These are phyloP conservation scores for Stephanocyclus meneghinianus DNA, from an alignment of 352 stramenopile species.

Conservation along the genomic window DNA sequence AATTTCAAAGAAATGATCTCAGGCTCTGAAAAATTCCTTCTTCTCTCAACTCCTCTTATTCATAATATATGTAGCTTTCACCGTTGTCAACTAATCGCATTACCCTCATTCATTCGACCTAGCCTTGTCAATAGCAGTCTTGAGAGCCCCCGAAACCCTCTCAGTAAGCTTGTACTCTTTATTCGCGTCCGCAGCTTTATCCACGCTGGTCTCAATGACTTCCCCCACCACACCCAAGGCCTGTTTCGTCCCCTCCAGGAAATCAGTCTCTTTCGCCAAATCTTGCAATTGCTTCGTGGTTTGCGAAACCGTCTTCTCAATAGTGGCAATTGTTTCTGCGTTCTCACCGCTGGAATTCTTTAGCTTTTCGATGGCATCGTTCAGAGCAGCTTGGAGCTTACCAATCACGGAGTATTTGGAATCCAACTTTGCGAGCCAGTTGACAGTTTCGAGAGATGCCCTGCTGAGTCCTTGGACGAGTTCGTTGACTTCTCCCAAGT, in stretches of 20 bases:
- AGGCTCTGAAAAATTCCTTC: too few relatives aligned
- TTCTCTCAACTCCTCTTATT: too few relatives aligned
- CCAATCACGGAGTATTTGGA: constrained; percentile 66
- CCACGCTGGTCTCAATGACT: constrained; percentile 69
- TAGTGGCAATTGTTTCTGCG: constrained; percentile 52
- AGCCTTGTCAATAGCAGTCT: constrained; percentile 65
- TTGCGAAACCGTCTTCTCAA: constrained; percentile 46
- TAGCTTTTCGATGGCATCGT: constrained; percentile 53
- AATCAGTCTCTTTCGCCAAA: constrained; percentile 72
- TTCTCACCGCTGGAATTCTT: constrained; percentile 63
- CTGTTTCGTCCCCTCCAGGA: constrained; percentile 70
- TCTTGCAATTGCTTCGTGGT: constrained; percentile 39
- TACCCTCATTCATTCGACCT: constrained; percentile 21
- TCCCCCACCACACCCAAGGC: constrained; percentile 69
- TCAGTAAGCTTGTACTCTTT: constrained; percentile 78
- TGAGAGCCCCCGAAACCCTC: constrained; percentile 63
- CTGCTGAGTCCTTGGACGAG: constrained; percentile 64
- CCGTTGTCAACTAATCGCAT: background rate
- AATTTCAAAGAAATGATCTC: too few relatives aligned
- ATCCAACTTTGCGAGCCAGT: constrained; percentile 77
- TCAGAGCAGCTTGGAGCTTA: constrained; percentile 32
- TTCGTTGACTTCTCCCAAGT: constrained; percentile 54
- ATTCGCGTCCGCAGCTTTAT: constrained; percentile 76
- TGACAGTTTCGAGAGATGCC: constrained; percentile 70
- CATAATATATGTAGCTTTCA: too few relatives aligned